Base-by-base conservation (phyloP, 2,329 filamentous ascomycete species). In the Fusarium heterosporum region DNA sequence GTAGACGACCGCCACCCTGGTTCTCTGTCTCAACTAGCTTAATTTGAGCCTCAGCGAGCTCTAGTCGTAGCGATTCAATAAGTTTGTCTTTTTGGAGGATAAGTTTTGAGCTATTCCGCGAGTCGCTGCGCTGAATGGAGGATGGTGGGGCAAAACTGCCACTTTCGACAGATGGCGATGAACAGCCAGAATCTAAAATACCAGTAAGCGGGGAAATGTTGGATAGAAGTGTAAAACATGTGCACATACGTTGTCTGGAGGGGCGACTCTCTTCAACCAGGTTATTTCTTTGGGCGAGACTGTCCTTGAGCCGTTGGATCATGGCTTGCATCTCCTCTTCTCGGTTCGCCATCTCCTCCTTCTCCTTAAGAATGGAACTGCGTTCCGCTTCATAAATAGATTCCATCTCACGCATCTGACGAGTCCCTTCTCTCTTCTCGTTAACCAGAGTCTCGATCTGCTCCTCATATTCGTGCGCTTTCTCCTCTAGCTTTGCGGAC, bases 21-120 rank as follows among this genome's bases (percentile, higher is more conserved):
- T 97, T 97, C 79, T 98, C 94, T 54, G 96, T 89, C 78, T 98
- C 95, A 28, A 97, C 91, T 26, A 97, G 84, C 79, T 97, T 97
- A 80, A 97, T 96, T 78, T 98, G 94, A 22, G 93, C 90, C 78
- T 98, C 96, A 41, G 96, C 95, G 47, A 99, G 86, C 77, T 99
- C 96, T 26, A 98, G 86, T 56, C 95, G 88, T 64, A 99, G 84
- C 12, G 91, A 93, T 77, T 98, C 95, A 72, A 99, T 98, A 60
- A 97, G 84, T 80, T 96, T 96, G 80, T 99, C 96, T 78, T 98
- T 99, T 78, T 98, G 94, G 71, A 96, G 85, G 49, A 98, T 86
- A 51, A 97, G 84, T 78, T 95, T 96, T 14, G 93, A 96, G 78
- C 91, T 95, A 77, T 92, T 96, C 66, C 91, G 87, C 32, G 93